Evolutionary conservation across 352 stramenopile genomes (phyloP), one percentile per base, ranked within the genome.

Genomic region (Pythium sukuiense): DNA sequence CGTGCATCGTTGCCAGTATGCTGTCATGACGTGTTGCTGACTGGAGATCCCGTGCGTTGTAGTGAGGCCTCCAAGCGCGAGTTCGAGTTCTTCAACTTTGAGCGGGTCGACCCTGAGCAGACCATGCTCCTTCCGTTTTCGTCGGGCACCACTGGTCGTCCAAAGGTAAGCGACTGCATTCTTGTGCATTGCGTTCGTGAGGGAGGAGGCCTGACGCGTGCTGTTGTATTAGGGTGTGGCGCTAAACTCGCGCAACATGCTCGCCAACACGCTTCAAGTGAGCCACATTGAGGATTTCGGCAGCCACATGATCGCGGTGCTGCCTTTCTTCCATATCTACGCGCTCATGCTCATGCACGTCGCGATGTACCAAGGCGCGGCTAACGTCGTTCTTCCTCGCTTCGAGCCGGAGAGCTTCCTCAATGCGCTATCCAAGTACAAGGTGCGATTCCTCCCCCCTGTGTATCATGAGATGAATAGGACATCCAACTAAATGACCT

Each of bases 271-370:
- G 8, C 49, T 97, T 9, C 93, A 98, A 72, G 74, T 88, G 9
- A 54, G 81, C 61, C 61, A 79, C 6, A 83, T 95, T 20, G 83
- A 92, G 53, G 72, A 92, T 18, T 66, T 82, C 26, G 60, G 69
- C 27, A 57, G 65, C 29, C 72, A 80, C 45, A 80, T 77, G 26
- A 63, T 97, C 18, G 78, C 70, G 0, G 57, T 95, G 39, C 76
- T 99, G 35, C 95, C 96, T 18, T 97, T 98, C 61, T 98, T 97
- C 80, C 95, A 99, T 67, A 98, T 99, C 62, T 98, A 98, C 73
- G 93, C 89, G 58, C 79, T 90, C 27, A 84, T 89, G 52, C 74
- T 95, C 26, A 66, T 97, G 29, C 76, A 98, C 33, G 80, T 95
- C 61, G 80, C 78, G 20, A 76, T 94, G 32, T 92, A 88, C 69